phyloP scores from a whole-genome alignment of 2,329 filamentous ascomycete species.

The Verticillium isaacii region DNA sequence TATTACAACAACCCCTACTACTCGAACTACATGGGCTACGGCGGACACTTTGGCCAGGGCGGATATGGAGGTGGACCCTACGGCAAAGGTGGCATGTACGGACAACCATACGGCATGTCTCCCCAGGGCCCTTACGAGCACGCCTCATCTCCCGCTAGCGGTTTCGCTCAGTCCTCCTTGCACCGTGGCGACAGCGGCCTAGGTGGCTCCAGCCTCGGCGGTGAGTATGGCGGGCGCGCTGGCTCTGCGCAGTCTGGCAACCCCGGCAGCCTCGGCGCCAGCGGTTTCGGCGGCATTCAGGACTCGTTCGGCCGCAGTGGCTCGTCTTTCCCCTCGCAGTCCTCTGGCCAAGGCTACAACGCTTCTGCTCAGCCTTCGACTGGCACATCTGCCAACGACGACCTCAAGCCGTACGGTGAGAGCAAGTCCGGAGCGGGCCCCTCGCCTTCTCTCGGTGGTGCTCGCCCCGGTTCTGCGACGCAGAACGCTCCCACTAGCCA shows the following conservation, averaged over 20 bases:
- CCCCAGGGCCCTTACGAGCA: slow-evolving; percentile 55
- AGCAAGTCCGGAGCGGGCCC: slow-evolving; percentile 49
- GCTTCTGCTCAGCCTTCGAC: slow-evolving; percentile 41
- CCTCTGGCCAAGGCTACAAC: slow-evolving; percentile 43
- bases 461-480: slow-evolving; percentile 54
- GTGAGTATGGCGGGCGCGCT: slow-evolving; percentile 49
- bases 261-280: slow-evolving; percentile 42
- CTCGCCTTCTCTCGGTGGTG: slow-evolving; percentile 50
- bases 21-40: slow-evolving; percentile 51
- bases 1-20: slow-evolving; percentile 63
- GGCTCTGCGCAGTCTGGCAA: slow-evolving; percentile 43
- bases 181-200: slow-evolving; percentile 46
- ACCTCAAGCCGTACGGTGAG: slow-evolving; percentile 56
- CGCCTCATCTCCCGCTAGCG: slow-evolving; percentile 44
- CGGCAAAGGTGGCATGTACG: slow-evolving; percentile 49
- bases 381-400: slow-evolving; percentile 40
- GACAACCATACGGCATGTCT: slow-evolving; percentile 50
- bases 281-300: slow-evolving; percentile 48
- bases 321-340: slow-evolving; percentile 49
- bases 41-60: slow-evolving; percentile 46
- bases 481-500: slow-evolving; percentile 46
- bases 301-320: slow-evolving; percentile 50
- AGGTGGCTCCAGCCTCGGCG: slow-evolving; percentile 40
- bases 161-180: slow-evolving; percentile 49
- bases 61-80: slow-evolving; percentile 45